Evolutionary conservation across 2,329 filamentous ascomycete species (phyloP).

Genomic region (Fusarium newnesense): DNA sequence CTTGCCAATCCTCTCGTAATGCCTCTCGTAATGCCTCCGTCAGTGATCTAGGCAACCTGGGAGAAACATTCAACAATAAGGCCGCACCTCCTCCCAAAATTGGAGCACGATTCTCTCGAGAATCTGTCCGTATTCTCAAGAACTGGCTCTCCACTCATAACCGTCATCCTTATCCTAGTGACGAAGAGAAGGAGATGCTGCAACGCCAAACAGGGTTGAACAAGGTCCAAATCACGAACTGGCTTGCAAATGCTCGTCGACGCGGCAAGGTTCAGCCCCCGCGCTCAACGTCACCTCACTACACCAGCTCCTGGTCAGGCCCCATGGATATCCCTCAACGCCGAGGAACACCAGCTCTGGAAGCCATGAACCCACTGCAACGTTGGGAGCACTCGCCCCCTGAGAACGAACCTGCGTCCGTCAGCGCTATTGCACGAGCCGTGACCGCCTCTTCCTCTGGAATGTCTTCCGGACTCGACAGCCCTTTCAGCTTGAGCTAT

Average conservation of each 20-base stretch:
- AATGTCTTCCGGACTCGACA: constrained; percentile 65
- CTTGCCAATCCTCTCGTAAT: constrained; percentile 39
- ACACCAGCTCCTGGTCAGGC: constrained; percentile 65
- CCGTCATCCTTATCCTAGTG: constrained; percentile 87
- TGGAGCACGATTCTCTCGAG: constrained; percentile 80
- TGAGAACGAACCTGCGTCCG: constrained; percentile 69
- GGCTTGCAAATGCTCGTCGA: constrained; percentile 89
- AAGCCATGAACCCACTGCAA: constrained; percentile 66
- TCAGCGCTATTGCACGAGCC: constrained; percentile 67
- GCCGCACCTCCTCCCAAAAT: constrained; percentile 64
- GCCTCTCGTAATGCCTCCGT: constrained; percentile 43
- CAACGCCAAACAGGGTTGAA: constrained; percentile 83
- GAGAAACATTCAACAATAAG: constrained; percentile 44
- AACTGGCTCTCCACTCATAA: constrained; percentile 85
- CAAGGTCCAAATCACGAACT: constrained; percentile 87
- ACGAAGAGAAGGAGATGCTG: constrained; percentile 84
- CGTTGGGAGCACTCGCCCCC: constrained; percentile 69
- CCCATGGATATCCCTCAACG: constrained; percentile 79
- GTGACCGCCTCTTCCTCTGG: constrained; percentile 64
- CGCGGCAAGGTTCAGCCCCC: constrained; percentile 80
- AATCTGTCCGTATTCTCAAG: constrained; percentile 83
- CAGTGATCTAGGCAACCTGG: constrained; percentile 44
- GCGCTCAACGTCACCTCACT: constrained; percentile 75
- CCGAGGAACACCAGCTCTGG: constrained; percentile 63
- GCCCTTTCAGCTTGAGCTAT: constrained; percentile 65